These are phyloP conservation scores for Escallonia rubra DNA, from an alignment of 129 eudicot species.

Conservation along the genomic window DNA sequence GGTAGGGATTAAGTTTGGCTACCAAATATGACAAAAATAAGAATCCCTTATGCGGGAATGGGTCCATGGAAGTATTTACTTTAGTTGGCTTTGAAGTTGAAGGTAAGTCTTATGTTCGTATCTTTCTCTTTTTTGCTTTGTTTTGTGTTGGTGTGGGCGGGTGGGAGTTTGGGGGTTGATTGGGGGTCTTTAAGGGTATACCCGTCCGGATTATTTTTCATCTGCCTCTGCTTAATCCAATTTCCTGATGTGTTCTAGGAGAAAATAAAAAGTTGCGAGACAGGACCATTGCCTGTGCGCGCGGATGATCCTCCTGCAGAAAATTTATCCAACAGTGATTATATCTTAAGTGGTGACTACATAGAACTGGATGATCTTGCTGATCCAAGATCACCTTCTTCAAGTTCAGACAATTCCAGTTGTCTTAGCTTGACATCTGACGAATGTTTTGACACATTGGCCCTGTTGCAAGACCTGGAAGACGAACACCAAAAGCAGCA, in stretches of 20 bases:
- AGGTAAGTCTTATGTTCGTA: not conserved
- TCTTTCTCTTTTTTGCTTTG: not conserved
- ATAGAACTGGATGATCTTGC: constrained; percentile 68
- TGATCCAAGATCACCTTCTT: constrained; percentile 33
- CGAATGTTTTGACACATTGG: constrained; percentile 51
- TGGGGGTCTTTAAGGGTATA: not conserved
- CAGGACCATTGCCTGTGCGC: constrained; percentile 4
- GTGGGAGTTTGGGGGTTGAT: not conserved
- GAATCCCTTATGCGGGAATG: too few species aligned
- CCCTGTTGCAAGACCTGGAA: constrained; percentile 50
- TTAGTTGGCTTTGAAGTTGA: too few species aligned
- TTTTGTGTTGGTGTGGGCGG: not conserved
- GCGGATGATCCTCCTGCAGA: constrained; percentile 14
- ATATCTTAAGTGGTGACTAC: constrained; percentile 39
- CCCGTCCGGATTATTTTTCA: not conserved
- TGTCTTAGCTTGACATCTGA: constrained; percentile 54
- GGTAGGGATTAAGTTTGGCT: too few species aligned
- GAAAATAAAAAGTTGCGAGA: constrained; percentile 18
- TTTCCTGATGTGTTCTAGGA: constrained; percentile 16
- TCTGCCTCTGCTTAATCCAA: not conserved
- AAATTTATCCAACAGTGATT: constrained; percentile 21
- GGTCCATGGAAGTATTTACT: too few species aligned
- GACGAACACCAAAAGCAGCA: constrained; percentile 22
- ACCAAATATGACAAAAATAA: too few species aligned
- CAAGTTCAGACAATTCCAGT: constrained; percentile 67